Conservation (phyloP, 306 rosid genomes). For the Mucuna pruriens region DNA sequence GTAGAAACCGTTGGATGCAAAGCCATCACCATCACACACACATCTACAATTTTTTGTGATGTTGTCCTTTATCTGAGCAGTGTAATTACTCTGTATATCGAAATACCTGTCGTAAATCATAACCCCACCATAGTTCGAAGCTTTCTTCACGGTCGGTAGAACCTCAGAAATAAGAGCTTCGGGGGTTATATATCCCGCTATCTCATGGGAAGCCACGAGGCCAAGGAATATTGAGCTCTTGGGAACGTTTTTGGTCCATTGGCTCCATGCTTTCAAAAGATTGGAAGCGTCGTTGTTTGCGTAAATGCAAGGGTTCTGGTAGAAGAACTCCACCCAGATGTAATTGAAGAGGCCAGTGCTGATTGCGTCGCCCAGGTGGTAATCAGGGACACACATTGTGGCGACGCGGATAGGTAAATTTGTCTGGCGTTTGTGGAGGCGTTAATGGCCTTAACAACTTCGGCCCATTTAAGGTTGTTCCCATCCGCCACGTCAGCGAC, state of each 20-base stretch:
- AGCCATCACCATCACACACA: not conserved
- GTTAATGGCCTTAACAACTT: not conserved
- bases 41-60: not conserved
- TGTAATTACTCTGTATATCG: not conserved
- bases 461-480: not conserved
- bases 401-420: not conserved
- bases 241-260: slow-evolving; percentile 30
- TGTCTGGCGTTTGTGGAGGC: not conserved
- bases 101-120: not conserved
- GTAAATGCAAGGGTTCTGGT: slow-evolving; percentile 46
- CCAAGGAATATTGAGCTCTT: not conserved
- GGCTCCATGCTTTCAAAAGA: slow-evolving; percentile 42
- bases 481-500: not conserved
- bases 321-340: slow-evolving; percentile 61
- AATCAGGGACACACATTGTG: slow-evolving; percentile 32
- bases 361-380: slow-evolving; percentile 27
- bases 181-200: not conserved
- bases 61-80: not conserved
- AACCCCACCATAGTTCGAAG: slow-evolving; percentile 21
- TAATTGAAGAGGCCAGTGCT: slow-evolving; percentile 49
- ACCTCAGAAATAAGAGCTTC: not conserved
- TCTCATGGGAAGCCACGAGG: not conserved
- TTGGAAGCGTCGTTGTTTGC: not conserved
- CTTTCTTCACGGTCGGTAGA: not conserved
- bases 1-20: not conserved